Evolutionary conservation across 768 basidiomycete genomes (phyloP).

Genomic region (Tulasnella sp.): DNA sequence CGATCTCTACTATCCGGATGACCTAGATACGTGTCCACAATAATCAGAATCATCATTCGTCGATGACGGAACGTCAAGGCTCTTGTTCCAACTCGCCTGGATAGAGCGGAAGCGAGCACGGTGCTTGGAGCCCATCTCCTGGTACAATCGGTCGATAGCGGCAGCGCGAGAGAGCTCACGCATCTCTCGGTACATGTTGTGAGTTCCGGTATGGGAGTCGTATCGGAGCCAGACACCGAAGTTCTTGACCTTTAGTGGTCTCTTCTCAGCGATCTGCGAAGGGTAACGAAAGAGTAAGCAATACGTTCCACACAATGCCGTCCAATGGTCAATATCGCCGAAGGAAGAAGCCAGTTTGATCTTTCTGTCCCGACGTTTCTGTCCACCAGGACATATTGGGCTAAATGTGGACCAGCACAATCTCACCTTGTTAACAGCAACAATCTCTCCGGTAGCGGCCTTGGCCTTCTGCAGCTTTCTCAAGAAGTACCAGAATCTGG

Average conservation of each 20-base stretch:
- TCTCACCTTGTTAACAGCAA: constrained; percentile 93
- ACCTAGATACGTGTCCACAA: constrained; percentile 54
- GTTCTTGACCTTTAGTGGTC: constrained; percentile 98
- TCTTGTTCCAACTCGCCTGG: constrained; percentile 60
- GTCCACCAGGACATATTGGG: not conserved
- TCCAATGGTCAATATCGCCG: constrained; percentile 47
- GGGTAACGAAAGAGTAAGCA: not conserved
- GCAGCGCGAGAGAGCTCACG: constrained; percentile 91
- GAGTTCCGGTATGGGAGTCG: constrained; percentile 98
- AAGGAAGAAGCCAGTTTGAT: not conserved
- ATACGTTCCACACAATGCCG: constrained; percentile 44
- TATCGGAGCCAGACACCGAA: constrained; percentile 99
- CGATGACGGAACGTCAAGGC: not conserved
- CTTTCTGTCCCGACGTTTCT: not conserved
- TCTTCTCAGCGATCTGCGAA: constrained; percentile 92
- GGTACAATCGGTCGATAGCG: constrained; percentile 95
- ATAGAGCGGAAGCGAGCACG: constrained; percentile 99
- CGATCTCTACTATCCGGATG: constrained; percentile 93
- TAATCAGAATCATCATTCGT: not conserved
- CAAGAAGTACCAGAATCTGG: constrained; percentile 99
- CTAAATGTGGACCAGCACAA: constrained; percentile 45
- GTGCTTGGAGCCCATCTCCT: constrained; percentile 99
- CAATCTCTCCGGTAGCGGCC: constrained; percentile 98
- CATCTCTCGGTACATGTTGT: constrained; percentile 99
- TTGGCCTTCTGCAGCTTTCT: constrained; percentile 98